These are phyloP conservation scores for Eruca vesicaria DNA, from an alignment of 441 rosid species.

Conservation along the genomic window DNA sequence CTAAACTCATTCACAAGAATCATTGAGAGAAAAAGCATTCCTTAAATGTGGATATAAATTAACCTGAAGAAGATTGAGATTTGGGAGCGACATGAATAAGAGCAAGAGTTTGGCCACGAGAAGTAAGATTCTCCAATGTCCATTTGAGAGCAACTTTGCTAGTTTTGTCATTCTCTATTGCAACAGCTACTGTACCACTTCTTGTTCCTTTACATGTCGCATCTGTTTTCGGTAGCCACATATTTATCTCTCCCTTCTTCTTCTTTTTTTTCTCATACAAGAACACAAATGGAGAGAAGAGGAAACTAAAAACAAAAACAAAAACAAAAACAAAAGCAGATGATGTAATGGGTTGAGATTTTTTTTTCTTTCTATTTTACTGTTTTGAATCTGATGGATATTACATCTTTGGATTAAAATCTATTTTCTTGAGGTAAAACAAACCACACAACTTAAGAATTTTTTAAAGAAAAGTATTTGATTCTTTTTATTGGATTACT, in stretches of 20 bases:
- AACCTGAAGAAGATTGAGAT: constrained; percentile 28
- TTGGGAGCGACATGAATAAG: constrained; percentile 64
- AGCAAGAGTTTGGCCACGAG: constrained; percentile 61
- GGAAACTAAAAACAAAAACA: background rate
- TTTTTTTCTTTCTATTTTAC: background rate
- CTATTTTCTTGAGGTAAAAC: constrained; percentile 15
- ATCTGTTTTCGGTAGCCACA: constrained; percentile 56
- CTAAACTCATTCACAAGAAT: background rate
- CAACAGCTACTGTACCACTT: constrained; percentile 73
- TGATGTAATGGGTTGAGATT: background rate
- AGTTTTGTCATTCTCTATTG: constrained; percentile 74
- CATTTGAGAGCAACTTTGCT: constrained; percentile 86
- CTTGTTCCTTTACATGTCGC: constrained; percentile 34
- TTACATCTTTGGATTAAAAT: constrained; percentile 6
- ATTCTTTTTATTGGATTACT: background rate
- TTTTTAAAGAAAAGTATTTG: background rate
- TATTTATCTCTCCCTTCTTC: constrained; percentile 10
- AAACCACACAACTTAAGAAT: constrained; percentile 12
- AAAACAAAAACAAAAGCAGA: background rate
- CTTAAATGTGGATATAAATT: background rate
- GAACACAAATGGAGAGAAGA: constrained; percentile 5
- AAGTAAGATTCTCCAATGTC: constrained; percentile 67
- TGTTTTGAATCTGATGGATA: constrained; percentile 5
- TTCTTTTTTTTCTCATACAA: background rate
- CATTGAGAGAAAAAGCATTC: background rate